Base-by-base conservation (phyloP, 1,284 basidiomycete species). In the Ustilago tritici region DNA sequence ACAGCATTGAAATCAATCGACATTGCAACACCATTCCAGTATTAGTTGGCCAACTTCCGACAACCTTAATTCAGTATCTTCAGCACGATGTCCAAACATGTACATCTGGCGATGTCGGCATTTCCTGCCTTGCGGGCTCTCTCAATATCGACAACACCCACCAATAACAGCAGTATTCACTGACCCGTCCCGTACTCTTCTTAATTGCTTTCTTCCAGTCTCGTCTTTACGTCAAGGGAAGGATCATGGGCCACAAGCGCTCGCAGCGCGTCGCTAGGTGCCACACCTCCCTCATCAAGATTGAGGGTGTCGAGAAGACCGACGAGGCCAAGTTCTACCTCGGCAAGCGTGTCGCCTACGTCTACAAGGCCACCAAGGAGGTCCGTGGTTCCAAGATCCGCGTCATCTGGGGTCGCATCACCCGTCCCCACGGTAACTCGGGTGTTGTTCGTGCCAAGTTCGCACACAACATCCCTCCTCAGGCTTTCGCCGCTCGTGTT, bases 381-480 rank as follows among this genome's bases (percentile, higher is more conserved):
- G 91, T 95, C 80, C 92, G 92, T 87, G 95, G 95, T 76, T 93
- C 93, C 84, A 95, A 95, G 88, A 90, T 97, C 87, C 93, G 95
- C 82, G 94, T 98, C 79, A 95, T 98, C 89, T 98, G 95, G 95
- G 95, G 95, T 92, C 94, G 71, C 46, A 81, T 83, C 79, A 84
- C 85, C 61, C 86, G 83, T 65, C 67, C 77, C 65, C 87, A 78
- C 81, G 86, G 96, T 82, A 93, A 92, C 89, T 93, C 92, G 80
- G 97, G 96, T 87, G 95, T 95, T 84, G 96, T 98, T 86, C 96
- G 96, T 89, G 92, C 93, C 89, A 98, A 98, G 91, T 99, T 99
- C 92, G 90, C 90, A 82, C 91, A 92, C 86, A 99, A 99, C 91
- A 92, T 99, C 84, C 96, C 97, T 82, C 93, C 97, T 78, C 92